Conservation (phyloP, 2,329 filamentous ascomycete genomes). For the Penicillium griseofulvum region DNA sequence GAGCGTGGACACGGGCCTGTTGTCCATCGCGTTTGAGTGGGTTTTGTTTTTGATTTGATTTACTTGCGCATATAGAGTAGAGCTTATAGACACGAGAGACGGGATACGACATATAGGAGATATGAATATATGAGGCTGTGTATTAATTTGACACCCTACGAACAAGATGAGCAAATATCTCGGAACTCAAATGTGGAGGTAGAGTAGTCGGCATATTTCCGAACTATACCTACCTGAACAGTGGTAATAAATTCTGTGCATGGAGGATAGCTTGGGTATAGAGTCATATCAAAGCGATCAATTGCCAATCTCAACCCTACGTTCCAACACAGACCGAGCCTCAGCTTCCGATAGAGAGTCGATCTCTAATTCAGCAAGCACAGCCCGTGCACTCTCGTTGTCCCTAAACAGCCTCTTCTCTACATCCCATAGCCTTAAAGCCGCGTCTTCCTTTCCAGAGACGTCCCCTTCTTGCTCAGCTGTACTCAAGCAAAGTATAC, state of each 20-base stretch:
- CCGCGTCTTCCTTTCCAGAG: conserved; percentile 4
- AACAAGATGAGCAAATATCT: background rate
- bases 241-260: background rate
- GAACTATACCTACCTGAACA: background rate
- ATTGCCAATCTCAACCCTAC: conserved; percentile 45
- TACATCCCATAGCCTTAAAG: conserved; percentile 44
- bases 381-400: conserved; percentile 48
- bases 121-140: background rate
- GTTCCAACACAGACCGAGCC: conserved; percentile 47
- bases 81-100: background rate
- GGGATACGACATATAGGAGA: conserved; percentile 1
- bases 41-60: background rate
- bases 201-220: background rate
- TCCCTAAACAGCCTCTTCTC: conserved; percentile 49
- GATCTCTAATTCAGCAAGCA: conserved; percentile 45
- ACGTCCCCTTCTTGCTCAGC: conserved; percentile 9
- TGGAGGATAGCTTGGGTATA: background rate
- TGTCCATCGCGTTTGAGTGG: conserved; percentile 23
- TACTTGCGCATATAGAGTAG: conserved; percentile 7
- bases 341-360: conserved; percentile 46
- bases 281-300: conserved; percentile 14
- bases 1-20: conserved; percentile 39
- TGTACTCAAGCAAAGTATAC: conserved; percentile 33
- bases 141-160: background rate
- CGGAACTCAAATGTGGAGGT: background rate